These are phyloP conservation scores for Aspergillus spinulosporus DNA, from an alignment of 2,329 filamentous ascomycete genomes.

Conservation along the genomic window DNA sequence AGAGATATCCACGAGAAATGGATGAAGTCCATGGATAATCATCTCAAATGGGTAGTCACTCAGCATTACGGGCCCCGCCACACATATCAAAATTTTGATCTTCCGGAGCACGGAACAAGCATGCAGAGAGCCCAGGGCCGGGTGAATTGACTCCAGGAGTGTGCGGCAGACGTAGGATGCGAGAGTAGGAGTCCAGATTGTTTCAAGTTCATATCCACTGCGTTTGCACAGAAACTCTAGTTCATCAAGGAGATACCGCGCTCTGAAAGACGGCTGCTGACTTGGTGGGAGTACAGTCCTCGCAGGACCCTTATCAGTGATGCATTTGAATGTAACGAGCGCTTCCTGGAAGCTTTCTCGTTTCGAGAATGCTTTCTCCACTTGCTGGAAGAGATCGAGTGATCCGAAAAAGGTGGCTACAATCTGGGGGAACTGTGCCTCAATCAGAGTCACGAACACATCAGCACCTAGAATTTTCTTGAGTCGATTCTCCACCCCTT, in stretches of 20 bases:
- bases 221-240: constrained; percentile 75
- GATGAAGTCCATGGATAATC: constrained; percentile 76
- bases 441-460: constrained; percentile 62
- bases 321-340: constrained; percentile 65
- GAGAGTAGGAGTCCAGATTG: constrained; percentile 73
- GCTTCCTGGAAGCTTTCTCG: constrained; percentile 61
- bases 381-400: constrained; percentile 73
- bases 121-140: constrained; percentile 81
- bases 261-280: constrained; percentile 84
- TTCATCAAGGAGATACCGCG: constrained; percentile 72
- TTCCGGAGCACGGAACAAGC: constrained; percentile 85
- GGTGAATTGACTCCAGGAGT: constrained; percentile 77
- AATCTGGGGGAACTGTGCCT: constrained; percentile 72
- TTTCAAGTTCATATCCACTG: constrained; percentile 63
- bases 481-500: constrained; percentile 64
- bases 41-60: constrained; percentile 85
- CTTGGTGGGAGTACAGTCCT: constrained; percentile 66
- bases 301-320: constrained; percentile 69
- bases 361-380: constrained; percentile 67
- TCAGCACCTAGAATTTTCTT: constrained; percentile 69
- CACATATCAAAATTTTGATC: constrained; percentile 74
- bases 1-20: constrained; percentile 77
- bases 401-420: constrained; percentile 73
- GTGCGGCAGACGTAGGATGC: constrained; percentile 73
- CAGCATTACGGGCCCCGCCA: constrained; percentile 72